Evolutionary conservation across 1,284 basidiomycete genomes (phyloP), one percentile per base, ranked within the genome.

Genomic region (Microbotryum scabiosae): DNA sequence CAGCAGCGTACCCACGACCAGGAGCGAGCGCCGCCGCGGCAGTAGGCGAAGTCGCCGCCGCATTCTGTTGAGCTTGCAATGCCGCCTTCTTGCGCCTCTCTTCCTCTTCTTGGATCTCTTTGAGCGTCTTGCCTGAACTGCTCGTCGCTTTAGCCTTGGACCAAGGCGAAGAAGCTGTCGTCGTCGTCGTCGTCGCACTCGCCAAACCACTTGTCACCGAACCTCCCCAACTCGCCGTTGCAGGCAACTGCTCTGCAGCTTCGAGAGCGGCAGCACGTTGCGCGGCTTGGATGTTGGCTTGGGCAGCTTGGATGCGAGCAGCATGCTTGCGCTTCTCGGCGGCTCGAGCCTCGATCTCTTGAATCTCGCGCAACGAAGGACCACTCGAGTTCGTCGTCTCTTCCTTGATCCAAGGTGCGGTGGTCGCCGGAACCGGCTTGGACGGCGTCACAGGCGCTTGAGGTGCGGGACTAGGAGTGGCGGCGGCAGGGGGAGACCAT

Each of bases 91-190:
- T 91, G 67, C 85, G 81, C 67, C 79, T 82, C 77, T 96, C 87
- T 74, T 99, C 94, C 72, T 98, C 94, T 75, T 97, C 92, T 75
- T 97, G 90, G 52, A 98, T 98, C 78, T 98, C 92, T 79, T 93
- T 96, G 84, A 98, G 87, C 3, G 89, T 89, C 81, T 93, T 97
- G 72, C 6, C 78, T 66, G 60, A 55, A 4, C 63, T 26, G 44
- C 65, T 55, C 28, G 70, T 51, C 43, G 67, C 60, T 54, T 63
- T 5, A 36, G 65, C 52, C 51, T 69, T 67, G 72, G 71, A 51
- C 30, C 77, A 63, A 23, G 75, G 70, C 47, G 75, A 72, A 55
- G 73, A 69, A 51, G 82, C 81, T 23, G 76, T 81, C 47, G 50
- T 54, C 3, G 57, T 62, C 51, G 51, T 63, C 41, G 73, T 25